Evolutionary conservation across 441 rosid genomes (phyloP), one percentile per base, ranked within the genome.

Genomic region (Melastoma candidum): DNA sequence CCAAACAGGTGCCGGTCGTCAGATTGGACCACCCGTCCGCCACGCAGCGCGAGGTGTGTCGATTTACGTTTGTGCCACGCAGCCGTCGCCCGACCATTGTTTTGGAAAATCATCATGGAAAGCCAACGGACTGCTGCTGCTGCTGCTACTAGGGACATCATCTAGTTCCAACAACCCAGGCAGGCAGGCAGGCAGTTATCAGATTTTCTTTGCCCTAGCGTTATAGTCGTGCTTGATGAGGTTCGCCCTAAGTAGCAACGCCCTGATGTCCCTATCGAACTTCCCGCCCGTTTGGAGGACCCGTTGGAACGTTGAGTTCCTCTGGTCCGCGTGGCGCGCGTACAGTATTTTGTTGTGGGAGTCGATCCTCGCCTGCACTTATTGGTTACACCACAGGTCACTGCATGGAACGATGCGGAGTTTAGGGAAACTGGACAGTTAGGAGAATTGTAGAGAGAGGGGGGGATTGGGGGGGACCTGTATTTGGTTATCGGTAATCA

Each of bases 281-380:
- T 93, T 97, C 26, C 63, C 61, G 60, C 99, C 99, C 49, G 96
- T 93, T 73, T 89, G 97, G 67, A 93, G 61, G 22, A 86, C 99
- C 56, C 88, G 84, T 53, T 93, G 97, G 76, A 89, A 93, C n/a
- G 99, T 93, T 36, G 88, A 82, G 48, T 83, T 89, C 71, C 99
- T 81, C 66, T 93, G 99, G 75, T 93, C 96, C 0, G 99, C 97
- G 67, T 89, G 97, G 11, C 99, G 73, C 26, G 99, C 99, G 45
- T 89, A 86, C 24, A 93, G 83, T 74, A 93, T 69, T 68, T 93
- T 89, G 82, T 89, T 89, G 82, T 89, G 97, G 0, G 99, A 93
- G 65, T 93, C 99, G 14, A 93, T 93, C 51, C 99, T 85, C 58
- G 99, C 99, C 97, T 93, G 84, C 63, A 17, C 22, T 17, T 17